phyloP scores from a whole-genome alignment of 2,329 filamentous ascomycete species.

The Colletotrichum simmondsii region DNA sequence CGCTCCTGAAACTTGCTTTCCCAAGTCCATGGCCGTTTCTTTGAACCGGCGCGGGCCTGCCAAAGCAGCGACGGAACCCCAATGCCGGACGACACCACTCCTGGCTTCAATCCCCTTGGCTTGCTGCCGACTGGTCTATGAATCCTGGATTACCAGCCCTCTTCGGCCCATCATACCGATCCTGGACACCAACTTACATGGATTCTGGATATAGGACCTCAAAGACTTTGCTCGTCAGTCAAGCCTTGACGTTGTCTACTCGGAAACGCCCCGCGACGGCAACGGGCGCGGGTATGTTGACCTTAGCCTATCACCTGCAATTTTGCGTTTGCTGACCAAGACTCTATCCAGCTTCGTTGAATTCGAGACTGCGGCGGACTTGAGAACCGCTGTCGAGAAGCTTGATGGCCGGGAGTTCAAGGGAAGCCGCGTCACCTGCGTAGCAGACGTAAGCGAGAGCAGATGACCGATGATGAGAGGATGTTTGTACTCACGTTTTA shows the following conservation, averaged over 20 bases:
- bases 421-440: conserved; percentile 84
- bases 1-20: conserved; percentile 27
- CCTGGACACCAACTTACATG: conserved; percentile 75
- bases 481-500: conserved; percentile 14
- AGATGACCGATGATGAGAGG: neutral
- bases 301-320: neutral
- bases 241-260: conserved; percentile 97
- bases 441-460: conserved; percentile 79
- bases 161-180: conserved; percentile 29
- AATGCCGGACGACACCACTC: conserved; percentile 25
- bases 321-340: neutral
- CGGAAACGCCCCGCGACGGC: conserved; percentile 91
- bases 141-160: conserved; percentile 23
- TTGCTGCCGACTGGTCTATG: conserved; percentile 17
- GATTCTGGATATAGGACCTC: conserved; percentile 89
- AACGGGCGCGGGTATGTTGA: conserved; percentile 86
- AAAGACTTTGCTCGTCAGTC: conserved; percentile 99
- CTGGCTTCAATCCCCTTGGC: neutral
- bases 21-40: conserved; percentile 33
- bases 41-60: conserved; percentile 24
- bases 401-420: conserved; percentile 95
- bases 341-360: conserved; percentile 82
- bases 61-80: conserved; percentile 22
- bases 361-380: conserved; percentile 91
- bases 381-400: conserved; percentile 93